Percentiles rank a stretch among this genome's conserved stretches.
phyloP scores from a whole-genome alignment of 208 protist species.

The Zelonia costaricensis region DNA sequence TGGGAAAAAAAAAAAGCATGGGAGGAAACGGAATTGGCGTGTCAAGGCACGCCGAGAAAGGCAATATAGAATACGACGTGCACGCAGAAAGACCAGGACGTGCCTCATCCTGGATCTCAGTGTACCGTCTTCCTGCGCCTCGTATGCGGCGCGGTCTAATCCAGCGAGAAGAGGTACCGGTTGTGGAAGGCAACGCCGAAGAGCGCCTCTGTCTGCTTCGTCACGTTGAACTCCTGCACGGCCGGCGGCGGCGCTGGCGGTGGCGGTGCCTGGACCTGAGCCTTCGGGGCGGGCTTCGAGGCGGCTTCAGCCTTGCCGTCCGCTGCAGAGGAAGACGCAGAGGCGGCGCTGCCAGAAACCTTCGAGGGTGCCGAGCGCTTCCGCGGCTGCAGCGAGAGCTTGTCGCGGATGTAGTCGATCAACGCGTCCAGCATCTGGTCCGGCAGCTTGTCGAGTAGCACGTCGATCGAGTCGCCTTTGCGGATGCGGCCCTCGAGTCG shows the following conservation, averaged over 20 bases:
- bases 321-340: not conserved
- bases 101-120: no score
- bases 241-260: not conserved
- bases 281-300: not conserved
- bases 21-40: no score
- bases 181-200: slow-evolving; percentile 90
- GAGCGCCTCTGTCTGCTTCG: slow-evolving; percentile 73
- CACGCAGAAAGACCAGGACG: no score
- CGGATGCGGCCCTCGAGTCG: slow-evolving; percentile 65
- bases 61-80: no score
- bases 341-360: not conserved
- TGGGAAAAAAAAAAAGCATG: not conserved
- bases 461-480: slow-evolving; percentile 81
- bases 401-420: slow-evolving; percentile 70
- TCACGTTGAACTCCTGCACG: slow-evolving; percentile 76
- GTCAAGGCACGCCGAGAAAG: no score
- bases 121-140: no score
- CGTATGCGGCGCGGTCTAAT: no score
- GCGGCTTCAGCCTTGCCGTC: not conserved
- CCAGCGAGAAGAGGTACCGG: slow-evolving; percentile 89
- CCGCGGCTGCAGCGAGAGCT: slow-evolving; percentile 68
- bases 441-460: slow-evolving; percentile 84
- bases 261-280: not conserved
- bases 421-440: slow-evolving; percentile 54
- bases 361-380: not conserved